These are phyloP conservation scores for Gigaspora rosea DNA, from an alignment of 192 early-diverging fungal genomes.

Conservation along the genomic window DNA sequence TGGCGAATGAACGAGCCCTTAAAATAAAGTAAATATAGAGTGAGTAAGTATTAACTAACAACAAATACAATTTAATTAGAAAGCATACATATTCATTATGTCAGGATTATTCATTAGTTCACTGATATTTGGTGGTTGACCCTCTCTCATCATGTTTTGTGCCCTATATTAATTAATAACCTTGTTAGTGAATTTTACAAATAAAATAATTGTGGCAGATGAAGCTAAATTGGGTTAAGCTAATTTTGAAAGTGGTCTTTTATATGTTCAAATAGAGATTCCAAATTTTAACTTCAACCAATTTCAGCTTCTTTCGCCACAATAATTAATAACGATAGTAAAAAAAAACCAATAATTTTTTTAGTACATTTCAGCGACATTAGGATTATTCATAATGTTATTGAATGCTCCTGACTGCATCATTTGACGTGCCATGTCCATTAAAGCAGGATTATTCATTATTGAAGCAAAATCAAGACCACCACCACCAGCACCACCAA, in stretches of 20 bases:
- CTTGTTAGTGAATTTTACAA: too few species aligned
- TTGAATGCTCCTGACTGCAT: conserved; percentile 82
- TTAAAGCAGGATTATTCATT: conserved; percentile 92
- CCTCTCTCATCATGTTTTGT: conserved; percentile 74
- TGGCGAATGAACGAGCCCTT: conserved; percentile 52
- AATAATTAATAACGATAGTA: too few species aligned
- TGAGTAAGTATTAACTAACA: background rate
- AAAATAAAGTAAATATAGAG: background rate
- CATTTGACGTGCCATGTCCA: conserved; percentile 95
- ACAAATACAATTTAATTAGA: background rate
- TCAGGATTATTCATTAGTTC: conserved; percentile 79
- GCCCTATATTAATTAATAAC: conserved; percentile 51
- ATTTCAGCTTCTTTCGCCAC: too few species aligned
- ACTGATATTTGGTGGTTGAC: conserved; percentile 53
- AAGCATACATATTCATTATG: conserved; percentile 52
- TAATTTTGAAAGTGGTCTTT: conserved; percentile 14
- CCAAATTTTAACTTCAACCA: background rate
- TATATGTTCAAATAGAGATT: background rate
- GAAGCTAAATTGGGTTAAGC: too few species aligned
- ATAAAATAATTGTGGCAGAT: too few species aligned
- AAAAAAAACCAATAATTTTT: background rate
- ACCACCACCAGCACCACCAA: conserved; percentile 63
- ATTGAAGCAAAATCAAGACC: conserved; percentile 80
- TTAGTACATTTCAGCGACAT: conserved; percentile 76
- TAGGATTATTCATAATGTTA: conserved; percentile 90